Conservation (phyloP, 2,329 filamentous ascomycete genomes). For the Ampelomyces quisqualis region DNA sequence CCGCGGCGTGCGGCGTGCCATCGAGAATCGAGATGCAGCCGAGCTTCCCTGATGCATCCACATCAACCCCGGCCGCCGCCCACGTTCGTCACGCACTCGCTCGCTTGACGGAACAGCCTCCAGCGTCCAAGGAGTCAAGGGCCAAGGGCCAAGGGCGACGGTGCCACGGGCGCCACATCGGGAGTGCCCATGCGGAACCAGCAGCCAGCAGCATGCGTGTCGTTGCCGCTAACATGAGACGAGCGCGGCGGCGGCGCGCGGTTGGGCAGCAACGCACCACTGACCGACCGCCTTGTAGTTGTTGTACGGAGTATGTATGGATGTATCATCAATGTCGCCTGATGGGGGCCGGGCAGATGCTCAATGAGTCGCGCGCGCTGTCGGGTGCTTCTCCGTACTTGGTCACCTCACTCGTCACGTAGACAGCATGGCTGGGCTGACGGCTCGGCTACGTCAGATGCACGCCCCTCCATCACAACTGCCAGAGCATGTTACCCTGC, state of each 20-base stretch:
- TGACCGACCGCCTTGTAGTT: too few relatives aligned
- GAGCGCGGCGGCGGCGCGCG: slow-evolving; percentile 6
- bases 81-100: slow-evolving; percentile 18
- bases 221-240: not conserved
- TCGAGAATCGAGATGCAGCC: slow-evolving; percentile 35
- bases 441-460: slow-evolving; percentile 6
- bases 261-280: slow-evolving; percentile 15
- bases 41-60: slow-evolving; percentile 18
- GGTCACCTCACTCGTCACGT: too few relatives aligned
- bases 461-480: slow-evolving; percentile 1
- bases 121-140: too few relatives aligned
- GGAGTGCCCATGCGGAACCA: too few relatives aligned
- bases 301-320: too few relatives aligned
- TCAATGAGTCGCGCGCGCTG: too few relatives aligned
- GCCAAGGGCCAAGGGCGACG: slow-evolving; percentile 7
- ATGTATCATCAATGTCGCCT: too few relatives aligned
- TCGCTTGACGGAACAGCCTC: slow-evolving; percentile 17
- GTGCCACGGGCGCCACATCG: slow-evolving; percentile 11
- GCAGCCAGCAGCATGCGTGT: slow-evolving; percentile 1
- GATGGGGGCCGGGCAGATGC: too few relatives aligned
- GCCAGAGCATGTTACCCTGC: too few relatives aligned
- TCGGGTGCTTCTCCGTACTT: too few relatives aligned
- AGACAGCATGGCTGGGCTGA: not conserved
- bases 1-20: slow-evolving; percentile 16
- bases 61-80: slow-evolving; percentile 11